These are phyloP conservation scores for Allantophomopsis cytisporea DNA, from an alignment of 2,329 filamentous ascomycete genomes.

Conservation along the genomic window DNA sequence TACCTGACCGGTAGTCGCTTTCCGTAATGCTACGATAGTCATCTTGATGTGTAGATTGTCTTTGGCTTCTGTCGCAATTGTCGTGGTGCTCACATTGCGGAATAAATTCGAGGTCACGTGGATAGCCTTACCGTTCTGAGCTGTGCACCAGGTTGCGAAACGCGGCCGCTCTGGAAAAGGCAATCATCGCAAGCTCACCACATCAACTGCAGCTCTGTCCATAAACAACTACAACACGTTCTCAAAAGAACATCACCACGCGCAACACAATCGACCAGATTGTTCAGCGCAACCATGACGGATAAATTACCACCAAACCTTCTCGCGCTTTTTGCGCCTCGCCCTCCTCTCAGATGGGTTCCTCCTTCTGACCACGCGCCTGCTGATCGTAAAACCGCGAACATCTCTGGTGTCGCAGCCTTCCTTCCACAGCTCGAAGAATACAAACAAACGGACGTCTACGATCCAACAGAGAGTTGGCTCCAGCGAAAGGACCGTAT, in stretches of 20 bases:
- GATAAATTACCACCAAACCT: constrained; percentile 92
- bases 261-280: background rate
- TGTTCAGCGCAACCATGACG: constrained; percentile 50
- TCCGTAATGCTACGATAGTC: constrained; percentile 39
- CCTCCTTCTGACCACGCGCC: constrained; percentile 72
- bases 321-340: constrained; percentile 86
- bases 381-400: constrained; percentile 64
- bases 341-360: constrained; percentile 82
- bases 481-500: constrained; percentile 75
- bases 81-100: no score
- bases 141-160: background rate
- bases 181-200: no score
- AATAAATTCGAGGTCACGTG: background rate
- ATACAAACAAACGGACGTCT: constrained; percentile 67
- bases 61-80: no score
- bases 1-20: constrained; percentile 40
- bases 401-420: constrained; percentile 59
- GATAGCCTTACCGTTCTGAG: background rate
- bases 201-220: no score
- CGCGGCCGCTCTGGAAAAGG: background rate
- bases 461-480: constrained; percentile 83
- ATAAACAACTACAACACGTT: no score
- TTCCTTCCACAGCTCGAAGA: constrained; percentile 62
- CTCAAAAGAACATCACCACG: constrained; percentile 6
- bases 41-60: constrained; percentile 17